phyloP scores from a whole-genome alignment of 352 stramenopile genomes.

The Phytophthora ohioensis region DNA sequence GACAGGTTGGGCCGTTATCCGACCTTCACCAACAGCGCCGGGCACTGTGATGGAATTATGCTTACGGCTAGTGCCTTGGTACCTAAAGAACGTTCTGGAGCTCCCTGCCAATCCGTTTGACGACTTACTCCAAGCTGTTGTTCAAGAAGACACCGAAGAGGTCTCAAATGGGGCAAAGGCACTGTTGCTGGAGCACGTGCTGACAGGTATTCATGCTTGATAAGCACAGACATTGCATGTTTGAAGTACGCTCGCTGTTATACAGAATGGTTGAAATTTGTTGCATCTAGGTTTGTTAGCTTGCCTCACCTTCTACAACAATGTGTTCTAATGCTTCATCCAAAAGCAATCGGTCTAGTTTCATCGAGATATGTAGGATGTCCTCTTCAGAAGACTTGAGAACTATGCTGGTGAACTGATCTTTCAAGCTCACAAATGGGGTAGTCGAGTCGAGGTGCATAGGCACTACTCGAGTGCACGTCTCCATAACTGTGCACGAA shows the following conservation, averaged over 20 bases:
- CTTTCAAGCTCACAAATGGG: neutral
- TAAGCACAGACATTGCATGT: neutral
- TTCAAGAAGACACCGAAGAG: neutral
- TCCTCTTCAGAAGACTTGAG: conserved; percentile 15
- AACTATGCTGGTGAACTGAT: conserved; percentile 21
- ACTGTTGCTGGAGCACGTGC: neutral
- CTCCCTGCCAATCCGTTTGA: neutral
- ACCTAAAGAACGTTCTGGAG: neutral
- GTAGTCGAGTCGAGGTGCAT: neutral
- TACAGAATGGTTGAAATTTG: too few species aligned
- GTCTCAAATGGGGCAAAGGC: neutral
- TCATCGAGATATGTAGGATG: conserved; percentile 1
- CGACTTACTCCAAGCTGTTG: neutral
- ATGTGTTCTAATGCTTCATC: conserved; percentile 10
- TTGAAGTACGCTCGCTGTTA: too few species aligned
- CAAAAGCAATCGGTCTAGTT: conserved; percentile 18
- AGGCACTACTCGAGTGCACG: conserved; percentile 12
- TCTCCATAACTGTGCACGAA: conserved; percentile 11
- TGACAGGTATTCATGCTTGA: neutral
- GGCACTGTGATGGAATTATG: neutral
- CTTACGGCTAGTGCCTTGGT: neutral
- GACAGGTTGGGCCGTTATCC: neutral
- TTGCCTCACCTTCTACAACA: too few species aligned
- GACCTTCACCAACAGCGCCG: neutral
- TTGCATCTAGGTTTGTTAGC: too few species aligned